Base-by-base conservation (phyloP, 1,139 yeast genomes). In the Saccharomyces hybrid region DNA sequence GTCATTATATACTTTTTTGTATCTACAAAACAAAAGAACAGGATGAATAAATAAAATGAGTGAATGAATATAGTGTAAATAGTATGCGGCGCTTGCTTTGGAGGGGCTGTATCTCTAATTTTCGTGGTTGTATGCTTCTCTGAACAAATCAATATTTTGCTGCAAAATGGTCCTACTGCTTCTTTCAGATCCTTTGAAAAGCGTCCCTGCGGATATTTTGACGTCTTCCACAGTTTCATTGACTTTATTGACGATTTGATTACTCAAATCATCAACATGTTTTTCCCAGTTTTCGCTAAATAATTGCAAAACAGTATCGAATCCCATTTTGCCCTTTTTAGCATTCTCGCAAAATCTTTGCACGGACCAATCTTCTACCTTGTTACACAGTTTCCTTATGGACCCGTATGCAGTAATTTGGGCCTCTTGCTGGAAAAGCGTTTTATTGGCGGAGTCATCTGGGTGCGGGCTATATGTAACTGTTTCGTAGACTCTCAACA, bases 291-390 rank as follows among this genome's bases (percentile, higher is more conserved):
- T 78, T 54, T 77, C 75, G 52, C 78, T 74, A 53, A 85, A 77
- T 32, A 78, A 71, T 56, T 78, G 71, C 55, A 91, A 75, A 4
- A 91, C 97, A 4, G 81, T 72, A 62, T 91, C 97, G 66, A 91
- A 90, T 0, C 97, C 98, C 47, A 74, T 65, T 61, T 82, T 84
- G 26, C 98, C 98, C 58, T 80, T 80, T 54, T 73, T 73, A 7
- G 97, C 97, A 70, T 91, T 91, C 67, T 87, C 95, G 42, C 85
- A 83, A 71, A 91, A 91, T 67, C 97, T 76, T 64, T 88, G 89
- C 4, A 88, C 86, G 0, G 91, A 83, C 96, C 96, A 91, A 51
- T 88, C 93, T 70, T 91, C 98, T 57, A 91, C 76, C 71, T 86
- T 85, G 67, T 83, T 87, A 71, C 96, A 86, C 3, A 90, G 12